Percentiles rank a stretch among this genome's conserved stretches.
Conservation (phyloP, 2,329 filamentous ascomycete genomes). For the Raffaelea albimanens region DNA sequence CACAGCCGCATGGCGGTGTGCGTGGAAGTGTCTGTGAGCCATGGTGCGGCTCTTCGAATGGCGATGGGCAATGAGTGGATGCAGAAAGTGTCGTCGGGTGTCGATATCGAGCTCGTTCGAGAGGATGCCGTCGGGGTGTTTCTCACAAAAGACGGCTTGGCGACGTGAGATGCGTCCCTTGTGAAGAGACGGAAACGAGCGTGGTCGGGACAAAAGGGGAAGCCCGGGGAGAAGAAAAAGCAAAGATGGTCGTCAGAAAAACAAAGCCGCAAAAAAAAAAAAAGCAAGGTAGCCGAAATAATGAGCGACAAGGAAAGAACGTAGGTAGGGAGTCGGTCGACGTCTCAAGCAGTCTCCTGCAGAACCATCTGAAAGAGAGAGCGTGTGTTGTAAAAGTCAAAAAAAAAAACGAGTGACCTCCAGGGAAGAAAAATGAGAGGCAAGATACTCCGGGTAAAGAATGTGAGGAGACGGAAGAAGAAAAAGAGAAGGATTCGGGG, state of each 20-base stretch:
- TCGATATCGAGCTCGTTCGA: too few species aligned
- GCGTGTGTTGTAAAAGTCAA: background rate
- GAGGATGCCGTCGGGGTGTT: too few species aligned
- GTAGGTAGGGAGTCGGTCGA: conserved; percentile 10
- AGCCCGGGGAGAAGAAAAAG: background rate
- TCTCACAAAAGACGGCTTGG: too few species aligned
- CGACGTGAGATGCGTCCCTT: too few species aligned
- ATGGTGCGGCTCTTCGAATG: conserved; percentile 1
- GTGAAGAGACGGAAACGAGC: background rate
- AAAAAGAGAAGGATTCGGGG: background rate
- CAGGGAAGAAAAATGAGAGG: conserved; percentile 3
- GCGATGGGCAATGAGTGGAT: background rate
- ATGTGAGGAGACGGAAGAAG: conserved; percentile 2
- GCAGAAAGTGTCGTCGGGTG: too few species aligned
- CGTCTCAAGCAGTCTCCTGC: conserved; percentile 9
- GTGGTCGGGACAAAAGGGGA: background rate
- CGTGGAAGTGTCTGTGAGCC: conserved; percentile 2
- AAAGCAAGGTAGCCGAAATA: too few species aligned
- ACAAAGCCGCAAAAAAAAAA: conserved; percentile 1
- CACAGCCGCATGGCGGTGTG: conserved; percentile 1
- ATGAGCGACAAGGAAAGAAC: background rate
- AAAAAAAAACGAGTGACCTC: conserved; percentile 6
- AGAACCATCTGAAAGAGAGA: conserved; percentile 1
- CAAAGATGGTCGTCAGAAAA: background rate
- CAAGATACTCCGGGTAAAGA: conserved; percentile 3